A percentile compares a stretch with the other conserved stretches of the same genome.
These are phyloP conservation scores for Bolboschoenoplectus hybrid DNA, from an alignment of 202 grass and related monocot species.

Conservation along the genomic window DNA sequence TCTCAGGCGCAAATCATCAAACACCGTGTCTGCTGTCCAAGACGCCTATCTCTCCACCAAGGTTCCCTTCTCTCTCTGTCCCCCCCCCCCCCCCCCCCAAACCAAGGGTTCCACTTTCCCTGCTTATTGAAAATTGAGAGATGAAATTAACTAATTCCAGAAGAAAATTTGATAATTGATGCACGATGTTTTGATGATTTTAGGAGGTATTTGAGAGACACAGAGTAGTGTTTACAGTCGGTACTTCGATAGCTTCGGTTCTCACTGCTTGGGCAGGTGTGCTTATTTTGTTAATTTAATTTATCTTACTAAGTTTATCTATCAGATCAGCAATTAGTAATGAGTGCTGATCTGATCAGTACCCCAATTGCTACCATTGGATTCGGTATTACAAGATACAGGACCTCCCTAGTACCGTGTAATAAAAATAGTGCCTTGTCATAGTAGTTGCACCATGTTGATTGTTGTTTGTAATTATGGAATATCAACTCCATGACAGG, in stretches of 20 bases:
- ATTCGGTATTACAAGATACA: not conserved
- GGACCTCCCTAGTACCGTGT: not conserved
- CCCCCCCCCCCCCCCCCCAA: not conserved
- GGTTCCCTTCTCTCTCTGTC: slow-evolving; percentile 38
- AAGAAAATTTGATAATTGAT: not conserved
- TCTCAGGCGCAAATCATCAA: slow-evolving; percentile 59
- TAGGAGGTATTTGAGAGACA: slow-evolving; percentile 85
- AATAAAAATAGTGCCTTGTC: not conserved
- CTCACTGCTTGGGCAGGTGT: slow-evolving; percentile 86
- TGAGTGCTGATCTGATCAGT: not conserved
- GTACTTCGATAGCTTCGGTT: slow-evolving; percentile 81
- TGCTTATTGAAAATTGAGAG: not conserved
- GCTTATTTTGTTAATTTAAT: not conserved
- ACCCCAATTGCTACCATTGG: not conserved
- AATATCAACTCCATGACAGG: slow-evolving; percentile 41
- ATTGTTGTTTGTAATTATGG: slow-evolving; percentile 1
- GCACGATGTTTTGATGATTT: slow-evolving; percentile 12
- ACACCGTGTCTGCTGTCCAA: slow-evolving; percentile 65
- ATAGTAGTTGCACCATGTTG: not conserved
- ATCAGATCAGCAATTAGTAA: not conserved
- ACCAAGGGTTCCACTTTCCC: not conserved
- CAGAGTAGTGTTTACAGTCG: slow-evolving; percentile 76
- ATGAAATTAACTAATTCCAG: not conserved
- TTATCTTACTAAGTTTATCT: not conserved
- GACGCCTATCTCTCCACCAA: slow-evolving; percentile 86